Evolutionary conservation across 352 stramenopile genomes (phyloP), one percentile per base, ranked within the genome.

Genomic region (Aphanomyces astaci): DNA sequence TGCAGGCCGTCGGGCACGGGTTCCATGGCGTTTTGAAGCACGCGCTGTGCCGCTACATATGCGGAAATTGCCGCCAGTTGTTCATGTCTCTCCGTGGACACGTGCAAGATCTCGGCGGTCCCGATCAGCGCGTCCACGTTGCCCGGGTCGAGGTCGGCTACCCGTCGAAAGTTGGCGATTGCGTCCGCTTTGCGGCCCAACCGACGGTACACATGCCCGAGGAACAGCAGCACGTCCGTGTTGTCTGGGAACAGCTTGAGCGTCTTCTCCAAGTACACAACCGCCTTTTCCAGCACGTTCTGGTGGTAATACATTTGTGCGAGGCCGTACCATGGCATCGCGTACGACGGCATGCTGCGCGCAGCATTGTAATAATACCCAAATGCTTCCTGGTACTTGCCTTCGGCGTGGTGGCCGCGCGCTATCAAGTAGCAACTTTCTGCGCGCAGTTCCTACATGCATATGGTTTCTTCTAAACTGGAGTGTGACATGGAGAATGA

Each of bases 361-460:
- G 82, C 95, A 31, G 95, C 94, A 64, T 97, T 95, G 63, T 97
- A 95, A 78, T 99, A 99, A 74, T 98, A 97, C 72, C 93, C 96
- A 73, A 97, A 96, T 13, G 96, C 96, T 64, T 98, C 87, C 71
- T 98, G 95, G 76, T 97, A 96, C 69, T 98, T 96, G 59, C 88
- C 88, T 64, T 84, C 82, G 33, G 94, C 90, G 72, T 99, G 96
- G 63, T 94, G 94, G n/a, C 97, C 95, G 59, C 96, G 89, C 11
- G 91, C 96, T 78, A 98, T 94, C 33, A 98, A 86, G 74, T 97
- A 99, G 57, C 96, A 97, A 69, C 92, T 98, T 76, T 99, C 96
- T 11, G 94, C 97, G 56, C 96, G 92, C 31, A 99, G 97, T 70
- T 88, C 76, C 19, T 43, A 43, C 49, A 56, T n/a, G n/a, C n/a